Evolutionary conservation across 345 rosid species (phyloP).

Genomic region (Acer negundo): DNA sequence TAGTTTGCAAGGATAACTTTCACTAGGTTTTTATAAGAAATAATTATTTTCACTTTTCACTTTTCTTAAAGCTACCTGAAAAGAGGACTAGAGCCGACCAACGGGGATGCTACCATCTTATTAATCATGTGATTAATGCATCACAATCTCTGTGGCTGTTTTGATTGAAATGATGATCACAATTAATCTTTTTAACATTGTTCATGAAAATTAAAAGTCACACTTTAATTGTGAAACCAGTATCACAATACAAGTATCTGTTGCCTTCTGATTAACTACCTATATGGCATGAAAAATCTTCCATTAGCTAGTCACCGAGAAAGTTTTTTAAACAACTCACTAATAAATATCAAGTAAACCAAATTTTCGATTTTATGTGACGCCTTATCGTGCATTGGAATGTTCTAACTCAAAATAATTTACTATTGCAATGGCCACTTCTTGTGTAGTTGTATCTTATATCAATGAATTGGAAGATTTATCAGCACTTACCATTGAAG

Average conservation of each 20-base stretch:
- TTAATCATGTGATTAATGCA: slow-evolving; percentile 10
- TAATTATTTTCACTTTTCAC: neutral
- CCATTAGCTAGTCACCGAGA: neutral
- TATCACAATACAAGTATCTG: neutral
- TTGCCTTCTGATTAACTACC: neutral
- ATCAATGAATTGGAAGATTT: neutral
- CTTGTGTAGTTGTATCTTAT: neutral
- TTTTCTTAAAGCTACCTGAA: neutral
- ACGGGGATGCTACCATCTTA: neutral
- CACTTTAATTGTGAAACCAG: neutral
- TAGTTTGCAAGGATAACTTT: neutral
- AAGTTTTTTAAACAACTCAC: too few species aligned
- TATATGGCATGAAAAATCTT: neutral
- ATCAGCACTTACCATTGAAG: neutral
- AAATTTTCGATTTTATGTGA: neutral
- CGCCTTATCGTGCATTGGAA: neutral
- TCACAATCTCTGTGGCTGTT: neutral
- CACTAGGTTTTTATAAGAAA: neutral
- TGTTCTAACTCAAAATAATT: neutral
- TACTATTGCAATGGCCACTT: neutral
- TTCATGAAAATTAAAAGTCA: neutral
- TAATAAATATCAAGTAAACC: neutral
- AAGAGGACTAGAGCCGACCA: neutral
- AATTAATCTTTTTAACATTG: neutral
- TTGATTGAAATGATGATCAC: neutral